Percentiles rank a stretch among this genome's conserved stretches.
Conservation (phyloP, 2,329 filamentous ascomycete genomes). For the Chaetomiaceae sp. region DNA sequence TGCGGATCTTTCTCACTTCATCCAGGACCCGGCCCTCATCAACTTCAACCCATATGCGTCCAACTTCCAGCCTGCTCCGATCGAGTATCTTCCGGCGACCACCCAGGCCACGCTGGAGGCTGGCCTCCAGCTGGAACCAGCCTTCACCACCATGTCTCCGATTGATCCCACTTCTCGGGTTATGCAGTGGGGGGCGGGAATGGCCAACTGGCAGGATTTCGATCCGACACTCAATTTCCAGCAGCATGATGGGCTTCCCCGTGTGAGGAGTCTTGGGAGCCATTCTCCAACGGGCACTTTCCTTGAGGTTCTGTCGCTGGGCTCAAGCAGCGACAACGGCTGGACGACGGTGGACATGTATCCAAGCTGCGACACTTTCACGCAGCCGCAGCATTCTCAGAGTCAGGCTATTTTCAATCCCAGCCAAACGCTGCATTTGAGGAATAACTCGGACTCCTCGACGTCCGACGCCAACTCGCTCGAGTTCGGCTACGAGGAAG, state of each 20-base stretch:
- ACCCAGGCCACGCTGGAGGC: slow-evolving; percentile 61
- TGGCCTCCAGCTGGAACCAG: slow-evolving; percentile 57
- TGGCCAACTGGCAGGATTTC: slow-evolving; percentile 78
- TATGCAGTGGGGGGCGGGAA: slow-evolving; percentile 58
- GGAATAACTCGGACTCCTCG: slow-evolving; percentile 82
- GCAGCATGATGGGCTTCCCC: slow-evolving; percentile 39
- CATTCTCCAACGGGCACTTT: slow-evolving; percentile 75
- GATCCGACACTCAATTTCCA: slow-evolving; percentile 54
- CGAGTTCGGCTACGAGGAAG: slow-evolving; percentile 75
- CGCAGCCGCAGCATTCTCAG: slow-evolving; percentile 50
- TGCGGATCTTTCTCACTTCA: slow-evolving; percentile 49
- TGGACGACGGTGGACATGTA: slow-evolving; percentile 80
- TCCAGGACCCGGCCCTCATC: slow-evolving; percentile 55
- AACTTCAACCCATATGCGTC: slow-evolving; percentile 50
- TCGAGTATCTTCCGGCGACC: slow-evolving; percentile 59
- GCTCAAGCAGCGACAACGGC: slow-evolving; percentile 76
- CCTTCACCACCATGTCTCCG: slow-evolving; percentile 56
- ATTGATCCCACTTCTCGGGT: slow-evolving; percentile 52
- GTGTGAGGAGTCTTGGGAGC: slow-evolving; percentile 46
- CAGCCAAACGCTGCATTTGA: slow-evolving; percentile 80
- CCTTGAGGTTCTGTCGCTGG: slow-evolving; percentile 79
- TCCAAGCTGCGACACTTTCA: slow-evolving; percentile 65
- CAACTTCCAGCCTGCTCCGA: slow-evolving; percentile 50
- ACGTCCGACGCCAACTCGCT: slow-evolving; percentile 64
- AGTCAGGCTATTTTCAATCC: slow-evolving; percentile 82